These are phyloP conservation scores for Hibiscus mutabilis DNA, from an alignment of 345 rosid species.

Conservation along the genomic window DNA sequence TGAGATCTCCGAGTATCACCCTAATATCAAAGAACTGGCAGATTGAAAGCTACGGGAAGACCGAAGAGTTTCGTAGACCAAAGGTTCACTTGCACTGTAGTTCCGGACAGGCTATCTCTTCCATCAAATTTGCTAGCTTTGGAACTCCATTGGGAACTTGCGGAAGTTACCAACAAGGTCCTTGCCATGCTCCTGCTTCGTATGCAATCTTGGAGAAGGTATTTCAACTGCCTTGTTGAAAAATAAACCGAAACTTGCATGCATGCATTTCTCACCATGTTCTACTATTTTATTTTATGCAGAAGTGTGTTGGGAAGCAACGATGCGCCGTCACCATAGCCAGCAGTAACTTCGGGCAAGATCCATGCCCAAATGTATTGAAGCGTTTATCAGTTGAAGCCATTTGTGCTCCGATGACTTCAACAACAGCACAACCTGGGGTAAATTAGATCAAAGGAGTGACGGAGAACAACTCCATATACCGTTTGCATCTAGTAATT, in stretches of 20 bases:
- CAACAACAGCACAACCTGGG: slow-evolving; percentile 7
- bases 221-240: neutral
- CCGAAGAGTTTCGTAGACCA: neutral
- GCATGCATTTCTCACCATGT: neutral
- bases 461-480: neutral
- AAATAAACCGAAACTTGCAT: neutral
- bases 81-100: neutral
- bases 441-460: neutral
- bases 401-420: slow-evolving; percentile 10
- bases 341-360: slow-evolving; percentile 14
- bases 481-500: neutral
- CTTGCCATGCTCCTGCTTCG: neutral
- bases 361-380: slow-evolving; percentile 17
- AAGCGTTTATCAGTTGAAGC: slow-evolving; percentile 18
- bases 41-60: neutral
- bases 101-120: neutral
- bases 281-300: neutral
- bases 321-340: slow-evolving; percentile 20
- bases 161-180: neutral
- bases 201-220: neutral
- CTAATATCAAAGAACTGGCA: neutral
- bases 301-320: slow-evolving; percentile 31
- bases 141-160: neutral
- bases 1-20: neutral
- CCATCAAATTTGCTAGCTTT: neutral